Conservation (phyloP, 805 yeast species). For the Cyberlindnera samutprakarnensis region DNA sequence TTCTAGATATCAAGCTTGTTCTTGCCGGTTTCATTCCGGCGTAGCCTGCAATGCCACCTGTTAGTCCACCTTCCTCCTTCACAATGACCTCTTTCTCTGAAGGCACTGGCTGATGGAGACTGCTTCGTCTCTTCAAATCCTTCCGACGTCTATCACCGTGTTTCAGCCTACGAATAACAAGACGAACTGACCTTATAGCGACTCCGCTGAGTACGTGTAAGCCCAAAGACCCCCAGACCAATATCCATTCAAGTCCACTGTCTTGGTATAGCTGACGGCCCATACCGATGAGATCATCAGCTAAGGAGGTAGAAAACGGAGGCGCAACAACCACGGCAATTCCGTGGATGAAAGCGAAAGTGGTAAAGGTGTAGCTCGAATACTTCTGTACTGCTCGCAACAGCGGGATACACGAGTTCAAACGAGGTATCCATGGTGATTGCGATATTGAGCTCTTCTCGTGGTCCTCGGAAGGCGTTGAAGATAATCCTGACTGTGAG, state of each 20-base stretch:
- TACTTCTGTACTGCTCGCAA: constrained; percentile 40
- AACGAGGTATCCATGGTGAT: not conserved
- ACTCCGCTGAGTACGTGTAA: constrained; percentile 52
- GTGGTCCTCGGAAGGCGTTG: no score
- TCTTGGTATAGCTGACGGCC: constrained; percentile 56
- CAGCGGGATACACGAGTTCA: constrained; percentile 1
- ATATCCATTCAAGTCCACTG: constrained; percentile 38
- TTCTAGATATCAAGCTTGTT: constrained; percentile 35
- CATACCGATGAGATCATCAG: constrained; percentile 50
- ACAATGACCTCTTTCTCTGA: constrained; percentile 6
- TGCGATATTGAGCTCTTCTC: no score
- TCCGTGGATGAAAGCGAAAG: constrained; percentile 52
- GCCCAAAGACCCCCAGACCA: constrained; percentile 39
- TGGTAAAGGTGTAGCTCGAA: constrained; percentile 49
- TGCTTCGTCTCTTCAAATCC: constrained; percentile 4
- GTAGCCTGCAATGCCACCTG: constrained; percentile 45
- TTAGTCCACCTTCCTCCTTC: constrained; percentile 48
- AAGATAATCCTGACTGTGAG: no score
- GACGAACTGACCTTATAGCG: constrained; percentile 31
- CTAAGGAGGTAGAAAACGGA: constrained; percentile 32
- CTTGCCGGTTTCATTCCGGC: constrained; percentile 50
- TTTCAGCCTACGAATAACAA: constrained; percentile 19
- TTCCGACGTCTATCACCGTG: constrained; percentile 16
- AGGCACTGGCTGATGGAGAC: not conserved
- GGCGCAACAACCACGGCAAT: constrained; percentile 51